A percentile compares a stretch with the other conserved stretches of the same genome.
phyloP scores from a whole-genome alignment of 805 yeast species.

The Metschnikowia lunata region DNA sequence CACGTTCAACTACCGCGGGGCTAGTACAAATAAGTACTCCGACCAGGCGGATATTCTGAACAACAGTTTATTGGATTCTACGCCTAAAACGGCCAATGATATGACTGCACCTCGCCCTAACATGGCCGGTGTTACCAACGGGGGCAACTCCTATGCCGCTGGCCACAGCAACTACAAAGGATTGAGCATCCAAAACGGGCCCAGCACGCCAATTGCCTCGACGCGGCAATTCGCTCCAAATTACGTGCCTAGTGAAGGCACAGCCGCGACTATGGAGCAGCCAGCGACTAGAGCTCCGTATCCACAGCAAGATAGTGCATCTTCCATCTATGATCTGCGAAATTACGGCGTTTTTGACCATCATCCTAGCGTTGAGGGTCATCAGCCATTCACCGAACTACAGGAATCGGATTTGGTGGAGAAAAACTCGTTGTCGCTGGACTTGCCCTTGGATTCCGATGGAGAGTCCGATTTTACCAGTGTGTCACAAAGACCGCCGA shows the following conservation, averaged over 20 bases:
- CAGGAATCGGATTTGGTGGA: constrained; percentile 19
- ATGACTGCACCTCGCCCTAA: constrained; percentile 20
- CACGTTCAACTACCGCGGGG: constrained; percentile 13
- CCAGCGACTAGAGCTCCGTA: constrained; percentile 21
- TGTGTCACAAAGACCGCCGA: constrained; percentile 71
- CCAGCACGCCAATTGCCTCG: constrained; percentile 31
- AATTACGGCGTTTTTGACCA: constrained; percentile 39
- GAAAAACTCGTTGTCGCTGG: constrained; percentile 7
- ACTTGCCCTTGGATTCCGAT: constrained; percentile 28
- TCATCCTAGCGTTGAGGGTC: constrained; percentile 44
- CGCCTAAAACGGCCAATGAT: constrained; percentile 32
- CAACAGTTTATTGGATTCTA: constrained; percentile 28
- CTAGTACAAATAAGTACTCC: constrained; percentile 1
- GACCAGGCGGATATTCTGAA: constrained; percentile 6
- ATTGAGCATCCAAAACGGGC: constrained; percentile 28
- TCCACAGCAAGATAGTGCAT: constrained; percentile 19
- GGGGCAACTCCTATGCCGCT: not conserved
- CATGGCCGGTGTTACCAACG: not conserved
- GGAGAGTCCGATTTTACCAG: constrained; percentile 68
- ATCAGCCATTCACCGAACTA: constrained; percentile 42
- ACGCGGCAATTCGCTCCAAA: constrained; percentile 32
- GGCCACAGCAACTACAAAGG: constrained; percentile 5
- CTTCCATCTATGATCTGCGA: constrained; percentile 18
- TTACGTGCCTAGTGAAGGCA: constrained; percentile 26
- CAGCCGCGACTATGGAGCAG: constrained; percentile 20